Evolutionary conservation across 2,329 filamentous ascomycete species (phyloP), one percentile per base, ranked within the genome.

Genomic region (Coniella lustricola): DNA sequence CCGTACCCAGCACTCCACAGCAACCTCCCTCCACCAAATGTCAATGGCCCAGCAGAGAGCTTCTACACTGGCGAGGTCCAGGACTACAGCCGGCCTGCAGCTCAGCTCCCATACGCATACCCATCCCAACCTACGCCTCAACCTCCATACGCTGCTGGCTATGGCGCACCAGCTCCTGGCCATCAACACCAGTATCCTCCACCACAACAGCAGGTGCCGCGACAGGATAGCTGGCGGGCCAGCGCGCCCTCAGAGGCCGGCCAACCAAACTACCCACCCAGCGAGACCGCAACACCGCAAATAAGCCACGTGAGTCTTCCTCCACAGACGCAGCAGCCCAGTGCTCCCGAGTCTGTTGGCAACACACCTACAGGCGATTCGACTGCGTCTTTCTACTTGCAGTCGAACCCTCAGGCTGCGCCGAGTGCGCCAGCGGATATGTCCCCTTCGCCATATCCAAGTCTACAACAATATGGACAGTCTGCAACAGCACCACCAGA

Each of bases 61-160:
- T 96, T 86, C 64, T 96, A 96, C 64, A 87, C 81, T 13, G 80
- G 81, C 32, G 85, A 83, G 56, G 70, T 77, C 36, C 71, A 64
- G 13, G 69, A 70, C 33, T 75, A 75, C 66, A 43, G 64, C 66
- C 55, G 71, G 64, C 68, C 73, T 8, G 60, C 72, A 4, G 76
- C 70, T 39, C 71, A 73, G 10, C 76, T 77, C 45, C 70, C 73
- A 33, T 83, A 82, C 53, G 64, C 65, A n/a, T 69, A 70, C 33
- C 71, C 70, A 46, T 64, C 69, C 48, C 71, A 73, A 44, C 67
- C 72, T 46, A 61, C 68, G 31, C 61, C 64, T 12, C 70, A 72
- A 57, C 60, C 66, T 44, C 73, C 72, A 50, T 74, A 71, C 25
- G 25, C 25, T 56, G 53, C 67, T 10, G 53, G 64, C 9, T 77